These are phyloP conservation scores for Carex myosuroides DNA, from an alignment of 176 grass and related monocot species.

Conservation along the genomic window DNA sequence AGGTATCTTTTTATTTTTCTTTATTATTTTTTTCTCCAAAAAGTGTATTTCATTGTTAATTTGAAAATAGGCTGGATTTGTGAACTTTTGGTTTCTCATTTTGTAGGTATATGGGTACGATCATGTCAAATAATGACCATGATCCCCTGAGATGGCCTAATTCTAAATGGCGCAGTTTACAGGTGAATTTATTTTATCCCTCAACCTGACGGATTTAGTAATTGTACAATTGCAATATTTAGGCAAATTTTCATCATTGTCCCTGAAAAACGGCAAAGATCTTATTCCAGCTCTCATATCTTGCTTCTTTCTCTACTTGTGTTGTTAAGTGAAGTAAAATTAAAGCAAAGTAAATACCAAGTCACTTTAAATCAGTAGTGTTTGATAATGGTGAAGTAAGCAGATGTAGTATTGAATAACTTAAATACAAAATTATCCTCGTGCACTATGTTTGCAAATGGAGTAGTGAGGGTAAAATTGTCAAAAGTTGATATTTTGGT, in stretches of 20 bases:
- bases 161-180: slow-evolving; percentile 95
- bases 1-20: slow-evolving; percentile 36
- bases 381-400: too few species aligned
- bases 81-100: neutral
- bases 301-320: too few species aligned
- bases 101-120: slow-evolving; percentile 75
- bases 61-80: neutral
- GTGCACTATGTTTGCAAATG: too few species aligned
- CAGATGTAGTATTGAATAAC: too few species aligned
- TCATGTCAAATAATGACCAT: slow-evolving; percentile 62
- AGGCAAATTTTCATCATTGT: neutral
- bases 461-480: too few species aligned
- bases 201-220: neutral
- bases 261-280: neutral
- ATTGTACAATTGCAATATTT: neutral
- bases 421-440: too few species aligned
- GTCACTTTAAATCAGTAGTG: too few species aligned
- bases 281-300: neutral
- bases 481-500: too few species aligned
- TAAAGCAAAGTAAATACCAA: too few species aligned
- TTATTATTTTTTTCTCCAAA: neutral
- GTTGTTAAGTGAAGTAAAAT: too few species aligned
- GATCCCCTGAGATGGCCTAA: slow-evolving; percentile 92
- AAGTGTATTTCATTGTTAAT: neutral
- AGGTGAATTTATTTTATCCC: slow-evolving; percentile 33